Evolutionary conservation across 2,329 filamentous ascomycete genomes (phyloP).

Genomic region (Bimuria novae-zelandiae): DNA sequence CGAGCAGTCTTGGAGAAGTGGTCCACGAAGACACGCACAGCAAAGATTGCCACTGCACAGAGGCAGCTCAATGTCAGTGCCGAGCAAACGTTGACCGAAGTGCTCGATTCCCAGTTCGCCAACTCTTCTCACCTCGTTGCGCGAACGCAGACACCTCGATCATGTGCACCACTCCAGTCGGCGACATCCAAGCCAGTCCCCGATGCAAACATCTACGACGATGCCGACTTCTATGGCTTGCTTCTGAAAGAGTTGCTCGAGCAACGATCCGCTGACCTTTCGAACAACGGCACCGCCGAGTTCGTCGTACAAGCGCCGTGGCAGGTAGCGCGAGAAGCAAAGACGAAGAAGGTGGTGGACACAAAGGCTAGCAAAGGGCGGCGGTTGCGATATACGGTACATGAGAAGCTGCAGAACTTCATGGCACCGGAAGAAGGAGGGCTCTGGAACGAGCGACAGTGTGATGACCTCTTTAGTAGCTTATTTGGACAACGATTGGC

Average conservation of each 20-base stretch:
- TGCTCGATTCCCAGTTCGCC: constrained; percentile 70
- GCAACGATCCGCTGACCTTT: constrained; percentile 73
- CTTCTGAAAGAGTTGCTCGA: constrained; percentile 92
- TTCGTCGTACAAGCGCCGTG: constrained; percentile 55
- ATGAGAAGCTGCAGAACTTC: constrained; percentile 97
- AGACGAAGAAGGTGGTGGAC: constrained; percentile 85
- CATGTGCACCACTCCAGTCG: constrained; percentile 74
- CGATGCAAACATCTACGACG: constrained; percentile 73
- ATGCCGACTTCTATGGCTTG: constrained; percentile 92
- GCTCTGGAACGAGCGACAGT: constrained; percentile 77
- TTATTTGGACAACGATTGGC: constrained; percentile 53
- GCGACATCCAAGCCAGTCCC: constrained; percentile 36
- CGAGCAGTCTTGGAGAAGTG: constrained; percentile 83
- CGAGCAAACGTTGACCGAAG: constrained; percentile 67
- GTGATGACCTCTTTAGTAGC: constrained; percentile 64
- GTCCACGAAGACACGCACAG: constrained; percentile 76
- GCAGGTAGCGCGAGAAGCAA: constrained; percentile 74
- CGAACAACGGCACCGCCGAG: constrained; percentile 52
- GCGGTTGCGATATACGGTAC: constrained; percentile 91
- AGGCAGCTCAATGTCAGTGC: constrained; percentile 63
- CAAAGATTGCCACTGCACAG: constrained; percentile 57
- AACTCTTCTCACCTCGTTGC: constrained; percentile 69
- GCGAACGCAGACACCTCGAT: constrained; percentile 72
- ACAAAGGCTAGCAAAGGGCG: constrained; percentile 93
- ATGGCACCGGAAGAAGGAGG: constrained; percentile 89